These are phyloP conservation scores for Pythium volutum DNA, from an alignment of 352 stramenopile species.

Conservation along the genomic window DNA sequence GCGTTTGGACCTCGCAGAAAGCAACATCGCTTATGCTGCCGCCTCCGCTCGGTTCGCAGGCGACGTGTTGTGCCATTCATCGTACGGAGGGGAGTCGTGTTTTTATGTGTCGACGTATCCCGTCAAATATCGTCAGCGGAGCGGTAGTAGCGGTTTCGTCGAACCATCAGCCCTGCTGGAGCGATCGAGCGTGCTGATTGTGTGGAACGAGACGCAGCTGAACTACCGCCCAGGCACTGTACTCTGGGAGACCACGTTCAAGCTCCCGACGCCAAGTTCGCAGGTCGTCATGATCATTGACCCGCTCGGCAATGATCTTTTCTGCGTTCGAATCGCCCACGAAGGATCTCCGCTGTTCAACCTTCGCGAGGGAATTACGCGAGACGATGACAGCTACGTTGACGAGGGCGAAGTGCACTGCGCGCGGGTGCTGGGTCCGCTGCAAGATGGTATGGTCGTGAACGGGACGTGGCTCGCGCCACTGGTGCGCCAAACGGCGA, in stretches of 20 bases:
- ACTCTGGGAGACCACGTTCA: slow-evolving; percentile 75
- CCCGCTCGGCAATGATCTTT: slow-evolving; percentile 79
- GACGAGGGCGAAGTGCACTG: slow-evolving; percentile 82
- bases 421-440: slow-evolving; percentile 70
- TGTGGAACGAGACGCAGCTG: slow-evolving; percentile 88
- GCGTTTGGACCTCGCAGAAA: slow-evolving; percentile 34
- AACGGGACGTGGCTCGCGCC: slow-evolving; percentile 78
- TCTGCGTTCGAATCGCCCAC: slow-evolving; percentile 78
- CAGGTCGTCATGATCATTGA: slow-evolving; percentile 82
- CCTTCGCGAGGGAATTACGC: slow-evolving; percentile 64
- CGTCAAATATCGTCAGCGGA: slow-evolving; percentile 32
- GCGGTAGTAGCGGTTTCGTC: slow-evolving; percentile 26
- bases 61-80: slow-evolving; percentile 58
- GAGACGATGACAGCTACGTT: slow-evolving; percentile 70
- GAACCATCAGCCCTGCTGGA: slow-evolving; percentile 40
- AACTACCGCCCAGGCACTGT: slow-evolving; percentile 76
- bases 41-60: slow-evolving; percentile 19
- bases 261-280: slow-evolving; percentile 72
- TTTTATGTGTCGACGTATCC: slow-evolving; percentile 82
- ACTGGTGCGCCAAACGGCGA: slow-evolving; percentile 77
- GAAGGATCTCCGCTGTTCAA: slow-evolving; percentile 80
- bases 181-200: slow-evolving; percentile 73
- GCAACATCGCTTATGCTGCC: slow-evolving; percentile 13
- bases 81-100: slow-evolving; percentile 75
- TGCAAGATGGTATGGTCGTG: slow-evolving; percentile 84